Base-by-base conservation (phyloP, 768 basidiomycete species). In the Kwoniella europaea region DNA sequence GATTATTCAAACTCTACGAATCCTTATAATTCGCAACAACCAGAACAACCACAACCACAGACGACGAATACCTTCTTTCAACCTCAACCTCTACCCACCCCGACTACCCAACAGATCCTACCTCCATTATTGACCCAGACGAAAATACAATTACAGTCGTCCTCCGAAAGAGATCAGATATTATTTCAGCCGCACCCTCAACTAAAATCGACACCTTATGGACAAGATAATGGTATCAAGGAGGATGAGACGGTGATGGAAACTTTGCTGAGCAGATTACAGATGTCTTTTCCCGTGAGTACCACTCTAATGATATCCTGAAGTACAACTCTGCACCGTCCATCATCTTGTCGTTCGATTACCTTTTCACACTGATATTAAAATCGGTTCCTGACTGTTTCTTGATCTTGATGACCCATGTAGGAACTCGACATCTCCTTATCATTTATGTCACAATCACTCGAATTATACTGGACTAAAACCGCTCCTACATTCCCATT, bases 401-500 rank as follows among this genome's bases (percentile, higher is more conserved):
- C 13, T 50, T 50, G 18, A 13, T 50, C 12, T 15, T 18, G 1
- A 50, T 15, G 20, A 1, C 46, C 18, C 2, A 57, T n/a, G 10
- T 42, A 75, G 74, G 71, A 70, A 13, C 27, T 68, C 50, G 67
- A 78, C 43, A 43, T 76, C 52, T 63, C 65, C 10, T 58, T 76
- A 1, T 43, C 68, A 24, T 73, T 72, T 29, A 29, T 73, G 10
- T 20, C 24, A 15, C 71, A 67, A 12, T 53, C 70, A 3, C 43
- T 78, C 2, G 15, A 53, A 12, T 3, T 43, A 18, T 80, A 74
- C 55, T 79, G 78, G 78, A 57, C 54, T 5, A 41, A 66, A 22
- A 65, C 76, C 15, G 72, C 79, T 2, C 76, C 74, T 2, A 71
- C 73, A 2, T 77, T 69, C 56, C 79, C 79, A 10, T 76, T 77